These are phyloP conservation scores for Fusarium metavorans DNA, from an alignment of 2,329 filamentous ascomycete genomes.

Conservation along the genomic window DNA sequence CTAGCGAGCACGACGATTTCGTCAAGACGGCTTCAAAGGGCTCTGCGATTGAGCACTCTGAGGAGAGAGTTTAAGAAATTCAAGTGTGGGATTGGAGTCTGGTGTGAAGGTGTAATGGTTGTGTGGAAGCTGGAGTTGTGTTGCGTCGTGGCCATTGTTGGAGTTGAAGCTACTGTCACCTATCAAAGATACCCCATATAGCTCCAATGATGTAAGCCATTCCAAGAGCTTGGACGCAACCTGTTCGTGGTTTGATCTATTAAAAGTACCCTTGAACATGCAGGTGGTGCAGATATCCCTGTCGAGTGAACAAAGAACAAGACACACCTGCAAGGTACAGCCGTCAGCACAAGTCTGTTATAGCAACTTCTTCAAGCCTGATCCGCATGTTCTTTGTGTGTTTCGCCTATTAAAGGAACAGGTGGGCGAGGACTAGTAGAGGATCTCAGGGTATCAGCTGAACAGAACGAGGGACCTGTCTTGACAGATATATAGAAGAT, in stretches of 20 bases:
- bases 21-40: constrained; percentile 26
- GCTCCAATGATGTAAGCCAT: background rate
- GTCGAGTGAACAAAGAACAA: constrained; percentile 31
- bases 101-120: background rate
- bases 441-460: background rate
- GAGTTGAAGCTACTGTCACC: background rate
- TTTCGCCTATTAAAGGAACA: constrained; percentile 21
- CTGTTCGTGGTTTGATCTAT: constrained; percentile 2
- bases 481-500: background rate
- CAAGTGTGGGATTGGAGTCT: background rate
- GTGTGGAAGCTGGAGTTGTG: background rate
- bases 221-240: background rate
- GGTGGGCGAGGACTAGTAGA: too few relatives aligned
- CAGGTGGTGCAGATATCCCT: background rate
- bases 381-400: background rate
- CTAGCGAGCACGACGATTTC: constrained; percentile 25
- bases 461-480: background rate
- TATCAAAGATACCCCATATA: background rate
- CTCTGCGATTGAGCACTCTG: constrained; percentile 36
- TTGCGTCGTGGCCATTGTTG: background rate
- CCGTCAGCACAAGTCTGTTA: background rate
- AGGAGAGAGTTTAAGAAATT: constrained; percentile 28
- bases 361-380: background rate
- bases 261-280: constrained; percentile 2
- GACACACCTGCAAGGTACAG: constrained; percentile 3